Evolutionary conservation across 164 flowering plant genomes (phyloP), one percentile per base, ranked within the genome.

Genomic region (Chimonanthus praecox): DNA sequence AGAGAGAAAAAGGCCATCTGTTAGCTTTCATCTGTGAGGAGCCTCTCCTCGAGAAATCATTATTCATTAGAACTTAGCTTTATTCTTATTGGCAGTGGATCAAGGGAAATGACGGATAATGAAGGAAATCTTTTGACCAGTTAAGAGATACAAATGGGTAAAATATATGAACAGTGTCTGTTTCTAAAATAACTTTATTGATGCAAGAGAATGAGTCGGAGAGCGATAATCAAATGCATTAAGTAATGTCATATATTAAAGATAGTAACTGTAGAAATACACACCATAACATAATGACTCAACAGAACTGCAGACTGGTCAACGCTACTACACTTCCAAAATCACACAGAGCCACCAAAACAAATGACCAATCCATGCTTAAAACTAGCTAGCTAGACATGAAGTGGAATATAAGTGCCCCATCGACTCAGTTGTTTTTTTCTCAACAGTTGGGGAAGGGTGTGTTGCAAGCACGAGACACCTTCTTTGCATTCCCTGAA

Each of bases 371-470:
- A 11, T 54, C 8, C 4, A 54, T 54, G 60, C 11, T 11, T 54
- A 54, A 54, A 10, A 6, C 33, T 33, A 9, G 15, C 60, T 54
- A 10, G 16, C 60, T 11, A 54, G 60, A 54, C 3, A 51, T 51
- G 4, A 13, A n/a, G 10, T 54, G 33, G 33, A 33, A 33, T 33
- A 33, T 33, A 33, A 33, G 33, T 33, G 33, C 33, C 60, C 60
- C 60, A 54, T 10, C 16, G 60, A 54, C n/a, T 54, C 10, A n/a
- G 60, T 13, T 10, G 16, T 54, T 33, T 33, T 33, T 33, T 33
- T 5, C 2, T 71, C 9, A 73, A 21, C 75, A 66, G 11, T 49
- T 64, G 62, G 75, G 75, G 50, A 73, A 73, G 21, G 75, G 69
- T 10, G 68, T 21, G n/a, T 20, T 50, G 58, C 75, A 73, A 3